Conservation (phyloP, 2,329 filamentous ascomycete species). For the Xylariomycetidae sp. region DNA sequence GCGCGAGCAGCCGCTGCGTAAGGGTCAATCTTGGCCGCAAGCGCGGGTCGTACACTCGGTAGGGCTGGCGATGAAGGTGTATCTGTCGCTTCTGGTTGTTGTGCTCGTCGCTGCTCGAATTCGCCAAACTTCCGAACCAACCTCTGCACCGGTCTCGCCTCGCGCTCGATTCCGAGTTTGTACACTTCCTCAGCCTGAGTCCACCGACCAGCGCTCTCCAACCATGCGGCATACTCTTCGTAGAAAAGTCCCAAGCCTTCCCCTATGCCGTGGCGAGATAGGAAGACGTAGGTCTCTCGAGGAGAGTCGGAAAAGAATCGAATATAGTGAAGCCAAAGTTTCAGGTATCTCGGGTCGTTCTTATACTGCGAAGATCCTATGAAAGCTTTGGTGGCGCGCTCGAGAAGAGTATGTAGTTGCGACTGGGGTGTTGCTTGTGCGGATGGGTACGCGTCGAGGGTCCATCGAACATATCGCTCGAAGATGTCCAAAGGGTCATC, state of each 20-base stretch:
- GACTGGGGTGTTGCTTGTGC: conserved; percentile 88
- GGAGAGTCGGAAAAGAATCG: conserved; percentile 89
- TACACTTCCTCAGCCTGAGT: conserved; percentile 92
- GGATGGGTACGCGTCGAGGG: conserved; percentile 87
- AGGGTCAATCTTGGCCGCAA: conserved; percentile 82
- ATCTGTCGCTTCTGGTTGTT: conserved; percentile 53
- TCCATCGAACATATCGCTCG: conserved; percentile 97
- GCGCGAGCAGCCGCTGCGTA: conserved; percentile 57
- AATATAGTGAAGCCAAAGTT: conserved; percentile 92
- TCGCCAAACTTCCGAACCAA: conserved; percentile 86
- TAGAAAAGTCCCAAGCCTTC: conserved; percentile 88
- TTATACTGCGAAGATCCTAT: conserved; percentile 83
- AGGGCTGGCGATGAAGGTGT: conserved; percentile 84
- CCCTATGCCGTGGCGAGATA: conserved; percentile 83
- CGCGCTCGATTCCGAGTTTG: conserved; percentile 79
- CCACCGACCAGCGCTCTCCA: conserved; percentile 81
- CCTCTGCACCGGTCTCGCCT: conserved; percentile 76
- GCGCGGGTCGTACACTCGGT: conserved; percentile 73
- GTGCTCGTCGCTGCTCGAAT: conserved; percentile 75
- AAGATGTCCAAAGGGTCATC: conserved; percentile 95
- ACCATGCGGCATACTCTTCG: conserved; percentile 92
- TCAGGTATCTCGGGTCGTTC: conserved; percentile 90
- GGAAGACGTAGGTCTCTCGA: conserved; percentile 85
- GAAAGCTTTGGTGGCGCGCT: conserved; percentile 89
- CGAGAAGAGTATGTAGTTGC: conserved; percentile 82